Base-by-base conservation (phyloP, 129 eudicot species). In the Sambucus nigra region DNA sequence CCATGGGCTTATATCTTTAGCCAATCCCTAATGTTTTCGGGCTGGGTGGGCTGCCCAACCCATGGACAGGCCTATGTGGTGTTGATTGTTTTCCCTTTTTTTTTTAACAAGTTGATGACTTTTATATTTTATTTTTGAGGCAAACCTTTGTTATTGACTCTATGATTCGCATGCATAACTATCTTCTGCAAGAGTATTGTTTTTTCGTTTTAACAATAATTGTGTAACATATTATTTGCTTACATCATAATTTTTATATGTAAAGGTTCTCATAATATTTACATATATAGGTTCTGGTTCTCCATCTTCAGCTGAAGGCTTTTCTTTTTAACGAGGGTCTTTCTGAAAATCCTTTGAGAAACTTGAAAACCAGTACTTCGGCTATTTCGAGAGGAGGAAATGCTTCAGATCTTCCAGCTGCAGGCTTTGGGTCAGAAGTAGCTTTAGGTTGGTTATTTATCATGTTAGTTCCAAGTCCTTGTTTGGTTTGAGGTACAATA, bases 281-380 rank as follows among this genome's bases (percentile, higher is more conserved):
- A 10, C 5, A 18, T 10, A 17, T 55, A 8, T 32, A 65, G 70
- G 53, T 65, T 18, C 55, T 55, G 20, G 46, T 55, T 55, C 47
- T 65, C 19, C 70, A 54, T 46, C 70, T 65, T 55, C 70, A 51
- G 42, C 21, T 65, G 63, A 65, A 31, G 56, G 47, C 63, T 40
- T 55, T 41, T 55, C 32, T 65, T 12, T 23, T 28, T 9, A 46
- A 32, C 1, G 63, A 53, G 12, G 27, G 26, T n/a, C 47, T 28
- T 20, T 21, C 51, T 12, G 35, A 29, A 24, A 20, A 55, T 55
- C 70, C 56, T 5, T 31, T 45, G n/a, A 33, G 0, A 25, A 64
- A 25, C 28, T 41, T 52, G 53, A 40, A 26, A 17, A 63, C 40
- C 38, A 53, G 10, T 25, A 39, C 54, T 9, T 8, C 9, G 42